Percentiles rank a stretch among this genome's conserved stretches.
Evolutionary conservation across 169 alveolate species (phyloP).

Genomic region (Plasmodium fragile): DNA sequence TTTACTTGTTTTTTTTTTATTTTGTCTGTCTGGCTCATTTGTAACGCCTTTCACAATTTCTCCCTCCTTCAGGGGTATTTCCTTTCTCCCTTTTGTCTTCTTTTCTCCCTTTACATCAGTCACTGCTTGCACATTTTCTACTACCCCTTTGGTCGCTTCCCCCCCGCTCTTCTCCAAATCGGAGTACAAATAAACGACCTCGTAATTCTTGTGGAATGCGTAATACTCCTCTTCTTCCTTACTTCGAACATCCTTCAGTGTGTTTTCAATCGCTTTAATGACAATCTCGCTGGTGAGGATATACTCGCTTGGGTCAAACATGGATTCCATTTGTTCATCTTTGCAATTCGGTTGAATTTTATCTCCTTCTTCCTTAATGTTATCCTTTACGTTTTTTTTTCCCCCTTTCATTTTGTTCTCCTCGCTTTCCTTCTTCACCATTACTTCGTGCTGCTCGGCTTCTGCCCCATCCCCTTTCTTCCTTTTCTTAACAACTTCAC

Average conservation of each 20-base stretch:
- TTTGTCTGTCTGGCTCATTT: neutral
- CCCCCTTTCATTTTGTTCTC: neutral
- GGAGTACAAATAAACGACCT: conserved; percentile 61
- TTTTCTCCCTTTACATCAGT: neutral
- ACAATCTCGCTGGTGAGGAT: conserved; percentile 39
- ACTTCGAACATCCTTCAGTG: neutral
- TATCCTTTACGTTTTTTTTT: neutral
- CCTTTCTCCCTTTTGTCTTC: neutral
- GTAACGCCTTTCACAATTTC: neutral
- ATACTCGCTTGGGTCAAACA: conserved; percentile 23
- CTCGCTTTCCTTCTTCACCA: neutral
- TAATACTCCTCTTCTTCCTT: conserved; percentile 55
- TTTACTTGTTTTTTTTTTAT: neutral
- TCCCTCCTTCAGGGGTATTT: neutral
- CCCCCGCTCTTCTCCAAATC: conserved; percentile 13
- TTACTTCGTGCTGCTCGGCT: neutral
- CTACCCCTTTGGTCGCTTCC: neutral
- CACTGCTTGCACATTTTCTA: neutral
- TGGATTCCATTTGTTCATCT: neutral
- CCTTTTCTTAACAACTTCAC: neutral
- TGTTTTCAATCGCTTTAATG: conserved; percentile 26
- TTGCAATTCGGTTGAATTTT: neutral
- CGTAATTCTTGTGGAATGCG: conserved; percentile 48
- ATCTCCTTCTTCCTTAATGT: neutral
- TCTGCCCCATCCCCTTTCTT: neutral